phyloP scores from a whole-genome alignment of 2,329 filamentous ascomycete genomes.

The Chaetomiaceae sp. region DNA sequence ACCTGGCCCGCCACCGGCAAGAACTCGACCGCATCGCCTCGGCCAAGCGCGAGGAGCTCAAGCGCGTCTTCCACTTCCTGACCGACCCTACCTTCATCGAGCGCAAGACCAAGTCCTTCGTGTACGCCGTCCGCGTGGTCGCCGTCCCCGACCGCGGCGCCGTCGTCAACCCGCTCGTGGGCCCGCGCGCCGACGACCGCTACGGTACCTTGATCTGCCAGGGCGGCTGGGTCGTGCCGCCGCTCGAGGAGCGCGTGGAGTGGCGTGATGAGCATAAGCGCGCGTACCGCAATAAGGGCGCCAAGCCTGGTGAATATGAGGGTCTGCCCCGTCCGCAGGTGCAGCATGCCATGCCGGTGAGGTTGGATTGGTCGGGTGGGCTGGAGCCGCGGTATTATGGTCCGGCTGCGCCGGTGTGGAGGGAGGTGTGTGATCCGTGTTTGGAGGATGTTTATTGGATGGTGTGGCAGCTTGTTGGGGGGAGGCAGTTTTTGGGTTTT shows the following conservation, averaged over 20 bases:
- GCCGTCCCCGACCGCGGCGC: slow-evolving; percentile 11
- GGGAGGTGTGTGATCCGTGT: slow-evolving; percentile 22
- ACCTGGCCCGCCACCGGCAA: background rate
- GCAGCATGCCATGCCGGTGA: slow-evolving; percentile 11
- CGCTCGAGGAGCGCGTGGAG: slow-evolving; percentile 21
- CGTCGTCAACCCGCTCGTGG: slow-evolving; percentile 18
- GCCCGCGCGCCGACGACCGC: slow-evolving; percentile 13
- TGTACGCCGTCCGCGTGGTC: slow-evolving; percentile 27
- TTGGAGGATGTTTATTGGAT: slow-evolving; percentile 28
- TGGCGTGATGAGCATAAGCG: slow-evolving; percentile 7
- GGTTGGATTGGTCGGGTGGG: slow-evolving; percentile 12
- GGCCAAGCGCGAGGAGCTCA: slow-evolving; percentile 7
- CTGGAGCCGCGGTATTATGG: slow-evolving; percentile 17
- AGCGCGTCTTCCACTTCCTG: slow-evolving; percentile 2
- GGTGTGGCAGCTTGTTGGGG: slow-evolving; percentile 24
- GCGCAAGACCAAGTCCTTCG: slow-evolving; percentile 19
- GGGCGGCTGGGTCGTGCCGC: slow-evolving; percentile 28
- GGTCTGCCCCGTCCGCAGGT: background rate
- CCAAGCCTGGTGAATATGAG: slow-evolving; percentile 5
- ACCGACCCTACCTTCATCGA: slow-evolving; percentile 9
- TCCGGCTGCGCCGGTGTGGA: slow-evolving; percentile 22
- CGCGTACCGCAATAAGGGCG: slow-evolving; percentile 11
- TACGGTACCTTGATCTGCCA: slow-evolving; percentile 17
- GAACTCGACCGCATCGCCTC: background rate
- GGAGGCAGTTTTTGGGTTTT: slow-evolving; percentile 23